Evolutionary conservation across 164 flowering plant species (phyloP).

Genomic region (Paratinospora sagittata): DNA sequence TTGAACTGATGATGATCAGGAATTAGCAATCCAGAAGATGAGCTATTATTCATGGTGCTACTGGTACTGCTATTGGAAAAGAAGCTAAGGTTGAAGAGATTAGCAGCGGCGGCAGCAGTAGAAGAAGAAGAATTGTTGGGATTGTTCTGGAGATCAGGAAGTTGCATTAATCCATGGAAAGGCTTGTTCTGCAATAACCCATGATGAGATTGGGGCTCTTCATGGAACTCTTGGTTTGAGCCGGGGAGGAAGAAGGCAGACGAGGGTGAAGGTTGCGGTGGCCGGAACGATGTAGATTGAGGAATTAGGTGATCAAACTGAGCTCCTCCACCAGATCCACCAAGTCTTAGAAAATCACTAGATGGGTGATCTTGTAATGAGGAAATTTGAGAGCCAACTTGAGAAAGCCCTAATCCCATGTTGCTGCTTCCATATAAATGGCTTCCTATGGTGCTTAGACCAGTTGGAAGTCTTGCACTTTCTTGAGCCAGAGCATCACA

Average conservation of each 20-base stretch:
- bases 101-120: constrained; percentile 21
- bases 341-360: constrained; percentile 39
- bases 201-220: constrained; percentile 31
- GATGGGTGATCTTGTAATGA: constrained; percentile 35
- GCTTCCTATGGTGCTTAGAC: constrained; percentile 48
- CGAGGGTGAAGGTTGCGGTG: constrained; percentile 22
- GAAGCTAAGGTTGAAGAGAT: constrained; percentile 51
- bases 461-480: constrained; percentile 58
- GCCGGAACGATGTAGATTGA: constrained; percentile 26
- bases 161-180: constrained; percentile 58
- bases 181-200: constrained; percentile 31
- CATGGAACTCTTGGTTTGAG: constrained; percentile 33
- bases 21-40: constrained; percentile 29
- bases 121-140: constrained; percentile 24
- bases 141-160: constrained; percentile 46
- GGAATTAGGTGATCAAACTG: constrained; percentile 43
- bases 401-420: constrained; percentile 49
- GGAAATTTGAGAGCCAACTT: constrained; percentile 39
- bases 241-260: constrained; percentile 32
- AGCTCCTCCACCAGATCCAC: constrained; percentile 24
- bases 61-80: constrained; percentile 32
- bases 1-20: constrained; percentile 34
- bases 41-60: constrained; percentile 22
- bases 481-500: constrained; percentile 93
- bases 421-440: constrained; percentile 44